Evolutionary conservation across 768 basidiomycete species (phyloP), one percentile per base, ranked within the genome.

Genomic region (Fomitopsis pulvina): DNA sequence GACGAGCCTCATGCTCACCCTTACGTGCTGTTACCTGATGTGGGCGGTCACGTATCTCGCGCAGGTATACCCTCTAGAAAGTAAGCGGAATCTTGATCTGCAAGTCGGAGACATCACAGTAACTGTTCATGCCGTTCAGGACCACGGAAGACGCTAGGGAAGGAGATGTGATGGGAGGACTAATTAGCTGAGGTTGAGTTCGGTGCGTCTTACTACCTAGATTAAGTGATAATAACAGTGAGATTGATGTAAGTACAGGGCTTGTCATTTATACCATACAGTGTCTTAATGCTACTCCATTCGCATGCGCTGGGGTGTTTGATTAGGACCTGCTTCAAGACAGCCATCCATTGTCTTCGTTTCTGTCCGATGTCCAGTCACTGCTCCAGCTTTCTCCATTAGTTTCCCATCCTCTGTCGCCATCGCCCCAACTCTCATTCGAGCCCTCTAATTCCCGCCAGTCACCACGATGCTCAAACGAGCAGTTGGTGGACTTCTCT

Each of bases 11-110:
- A 74, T 91, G 71, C 78, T 98, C 53, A 78, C 88, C 2, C 67
- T 97, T 16, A 72, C 80, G 2, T 85, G 79, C 48, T 94, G 90
- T 68, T 98, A 93, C 71, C 79, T 98, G 59, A 85, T 97, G 83
- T 98, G 94, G 94, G 86, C 86, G 71, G 81, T 95, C 62, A 93
- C 94, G n/a, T 98, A 95, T 68, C 76, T 96, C 64, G 92, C 93
- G 1, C 94, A 98, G 63, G 67, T 96, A 45, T 83, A 97, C 63
- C 94, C 94, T 30, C 76, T 98, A 45, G 83, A 95, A 61, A 70
- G 94, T 94, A 45, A 53, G 63, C 51, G 2, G 1, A 10, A 1
- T 21, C 4, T 40, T 11, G 25, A 27, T 12, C 24, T 32, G 37
- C 30, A 12, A 2, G n/a, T 41, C 28, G n/a, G 10, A 11, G 18